These are phyloP conservation scores for Neobulgaria alba DNA, from an alignment of 2,329 filamentous ascomycete species.

Conservation along the genomic window DNA sequence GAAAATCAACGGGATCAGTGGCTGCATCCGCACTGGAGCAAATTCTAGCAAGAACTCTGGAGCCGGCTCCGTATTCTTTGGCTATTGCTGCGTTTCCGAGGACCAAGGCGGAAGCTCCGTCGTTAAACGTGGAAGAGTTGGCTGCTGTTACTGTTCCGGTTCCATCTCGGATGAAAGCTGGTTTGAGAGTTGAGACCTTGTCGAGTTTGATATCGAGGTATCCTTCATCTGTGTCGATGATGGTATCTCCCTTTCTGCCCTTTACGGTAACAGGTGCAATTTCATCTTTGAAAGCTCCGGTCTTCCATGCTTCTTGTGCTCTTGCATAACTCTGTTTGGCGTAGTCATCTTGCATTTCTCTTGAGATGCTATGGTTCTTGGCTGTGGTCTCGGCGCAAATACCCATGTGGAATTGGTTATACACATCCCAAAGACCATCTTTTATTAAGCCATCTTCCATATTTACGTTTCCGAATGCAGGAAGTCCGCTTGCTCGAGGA, in stretches of 20 bases:
- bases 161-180: constrained; percentile 80
- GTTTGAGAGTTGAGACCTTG: constrained; percentile 79
- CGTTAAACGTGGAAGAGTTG: constrained; percentile 89
- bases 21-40: constrained; percentile 83
- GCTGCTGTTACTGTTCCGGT: constrained; percentile 89
- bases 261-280: constrained; percentile 82
- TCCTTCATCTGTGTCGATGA: constrained; percentile 79
- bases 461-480: constrained; percentile 78
- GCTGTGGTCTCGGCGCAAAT: constrained; percentile 93
- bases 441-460: constrained; percentile 89
- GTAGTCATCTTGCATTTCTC: constrained; percentile 85
- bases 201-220: constrained; percentile 81
- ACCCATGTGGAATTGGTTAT: constrained; percentile 96
- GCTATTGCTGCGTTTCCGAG: constrained; percentile 74
- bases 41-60: constrained; percentile 79
- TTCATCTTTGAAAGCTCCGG: constrained; percentile 77
- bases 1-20: constrained; percentile 87
- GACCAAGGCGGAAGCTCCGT: constrained; percentile 85
- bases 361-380: constrained; percentile 72
- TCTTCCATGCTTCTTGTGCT: constrained; percentile 82
- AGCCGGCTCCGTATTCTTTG: constrained; percentile 67
- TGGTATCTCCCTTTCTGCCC: constrained; percentile 70
- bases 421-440: constrained; percentile 92
- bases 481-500: constrained; percentile 69
- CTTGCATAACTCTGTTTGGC: constrained; percentile 84